Percentiles rank a stretch among this genome's conserved stretches.
These are phyloP conservation scores for Abrus pulchellus DNA, from an alignment of 306 rosid genomes.

Conservation along the genomic window DNA sequence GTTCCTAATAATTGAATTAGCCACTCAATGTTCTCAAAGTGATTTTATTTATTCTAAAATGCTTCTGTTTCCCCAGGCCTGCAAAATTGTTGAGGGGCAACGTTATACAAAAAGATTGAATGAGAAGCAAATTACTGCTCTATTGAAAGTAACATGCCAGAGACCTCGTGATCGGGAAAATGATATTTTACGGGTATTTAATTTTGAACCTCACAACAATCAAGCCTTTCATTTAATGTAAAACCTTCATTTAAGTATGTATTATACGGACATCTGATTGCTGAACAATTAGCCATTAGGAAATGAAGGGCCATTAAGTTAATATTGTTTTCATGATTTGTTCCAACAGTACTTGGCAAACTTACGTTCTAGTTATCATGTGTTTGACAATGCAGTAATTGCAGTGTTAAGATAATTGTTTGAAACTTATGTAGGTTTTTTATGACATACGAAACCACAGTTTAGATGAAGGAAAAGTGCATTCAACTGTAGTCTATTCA, in stretches of 20 bases:
- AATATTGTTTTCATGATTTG: background rate
- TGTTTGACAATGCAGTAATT: background rate
- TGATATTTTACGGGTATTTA: constrained; percentile 79
- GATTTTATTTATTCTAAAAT: constrained; percentile 15
- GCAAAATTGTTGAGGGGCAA: constrained; percentile 98
- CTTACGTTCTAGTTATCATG: constrained; percentile 9
- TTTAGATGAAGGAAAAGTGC: constrained; percentile 13
- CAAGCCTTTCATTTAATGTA: constrained; percentile 12
- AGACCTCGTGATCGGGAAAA: constrained; percentile 93
- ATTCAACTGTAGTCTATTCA: background rate
- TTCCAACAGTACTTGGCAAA: constrained; percentile 10
- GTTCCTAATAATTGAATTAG: constrained; percentile 22
- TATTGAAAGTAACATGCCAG: constrained; percentile 90
- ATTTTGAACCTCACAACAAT: background rate
- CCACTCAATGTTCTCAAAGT: background rate
- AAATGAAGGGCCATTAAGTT: constrained; percentile 1
- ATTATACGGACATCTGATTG: too few species aligned
- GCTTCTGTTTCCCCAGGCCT: constrained; percentile 69
- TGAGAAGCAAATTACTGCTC: constrained; percentile 91
- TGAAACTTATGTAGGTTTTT: background rate
- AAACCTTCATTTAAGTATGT: background rate
- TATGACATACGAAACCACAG: background rate
- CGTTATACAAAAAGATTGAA: constrained; percentile 90
- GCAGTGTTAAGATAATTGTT: constrained; percentile 17
- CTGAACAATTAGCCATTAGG: background rate